phyloP scores from a whole-genome alignment of 345 rosid genomes.

The Mercurialis annua region DNA sequence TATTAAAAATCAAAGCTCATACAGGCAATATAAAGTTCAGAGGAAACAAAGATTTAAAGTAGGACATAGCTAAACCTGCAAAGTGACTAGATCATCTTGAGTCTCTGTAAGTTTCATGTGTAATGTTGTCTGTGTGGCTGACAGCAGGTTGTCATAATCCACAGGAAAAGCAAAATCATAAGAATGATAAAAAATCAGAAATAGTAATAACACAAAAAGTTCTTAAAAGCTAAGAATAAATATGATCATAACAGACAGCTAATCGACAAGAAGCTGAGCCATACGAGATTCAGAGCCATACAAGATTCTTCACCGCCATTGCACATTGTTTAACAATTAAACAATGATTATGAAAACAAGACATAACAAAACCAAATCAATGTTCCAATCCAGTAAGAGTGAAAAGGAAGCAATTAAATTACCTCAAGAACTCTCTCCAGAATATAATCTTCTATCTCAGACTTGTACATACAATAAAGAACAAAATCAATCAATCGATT shows the following conservation, averaged over 20 bases:
- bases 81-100: constrained; percentile 56
- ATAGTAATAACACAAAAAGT: too few relatives aligned
- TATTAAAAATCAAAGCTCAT: neutral
- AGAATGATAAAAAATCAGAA: neutral
- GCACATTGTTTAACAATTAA: constrained; percentile 53
- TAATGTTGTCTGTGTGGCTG: constrained; percentile 49
- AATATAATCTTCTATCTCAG: too few relatives aligned
- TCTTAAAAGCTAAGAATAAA: constrained; percentile 16
- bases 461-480: too few relatives aligned
- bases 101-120: constrained; percentile 74
- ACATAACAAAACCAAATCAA: too few relatives aligned
- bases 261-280: constrained; percentile 78
- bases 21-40: neutral
- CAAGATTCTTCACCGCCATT: constrained; percentile 77
- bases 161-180: constrained; percentile 4
- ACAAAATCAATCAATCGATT: too few relatives aligned
- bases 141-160: constrained; percentile 79
- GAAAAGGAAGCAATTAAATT: too few relatives aligned
- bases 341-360: too few relatives aligned
- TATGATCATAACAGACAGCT: constrained; percentile 77
- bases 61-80: constrained; percentile 52
- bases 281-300: constrained; percentile 86
- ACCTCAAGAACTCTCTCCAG: too few relatives aligned
- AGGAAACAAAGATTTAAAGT: neutral
- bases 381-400: too few relatives aligned